Conservation (phyloP, 2,329 filamentous ascomycete genomes). For the Kalaharituber pfeilii region DNA sequence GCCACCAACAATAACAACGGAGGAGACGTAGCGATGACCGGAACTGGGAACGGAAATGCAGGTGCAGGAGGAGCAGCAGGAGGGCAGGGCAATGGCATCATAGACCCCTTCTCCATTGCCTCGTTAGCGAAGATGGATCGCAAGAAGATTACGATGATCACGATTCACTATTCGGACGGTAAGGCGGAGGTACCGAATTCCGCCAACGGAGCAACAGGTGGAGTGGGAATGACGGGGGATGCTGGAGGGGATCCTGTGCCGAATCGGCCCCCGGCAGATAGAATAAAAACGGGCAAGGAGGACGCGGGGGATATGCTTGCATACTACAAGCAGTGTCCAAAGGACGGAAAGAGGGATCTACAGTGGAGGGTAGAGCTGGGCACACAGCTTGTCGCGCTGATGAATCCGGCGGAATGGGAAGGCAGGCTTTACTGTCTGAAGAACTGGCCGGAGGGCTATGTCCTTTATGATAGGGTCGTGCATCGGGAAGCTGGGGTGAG, state of each 20-base stretch:
- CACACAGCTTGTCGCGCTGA: conserved; percentile 11
- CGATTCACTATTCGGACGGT: neutral
- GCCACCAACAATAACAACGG: neutral
- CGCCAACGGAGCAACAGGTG: neutral
- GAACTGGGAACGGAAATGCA: too few relatives aligned
- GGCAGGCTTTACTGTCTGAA: conserved; percentile 34
- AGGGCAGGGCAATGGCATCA: too few relatives aligned
- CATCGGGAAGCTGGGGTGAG: conserved; percentile 6
- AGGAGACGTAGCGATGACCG: too few relatives aligned
- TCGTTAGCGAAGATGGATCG: neutral
- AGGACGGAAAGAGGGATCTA: neutral
- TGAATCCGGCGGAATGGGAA: conserved; percentile 11
- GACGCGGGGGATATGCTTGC: conserved; percentile 1
- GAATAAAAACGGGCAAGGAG: conserved; percentile 6
- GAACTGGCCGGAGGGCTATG: conserved; percentile 39
- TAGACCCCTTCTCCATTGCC: neutral
- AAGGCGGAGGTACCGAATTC: neutral
- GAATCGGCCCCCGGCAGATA: neutral
- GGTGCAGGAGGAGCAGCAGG: neutral
- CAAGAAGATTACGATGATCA: neutral
- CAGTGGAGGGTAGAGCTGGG: conserved; percentile 14
- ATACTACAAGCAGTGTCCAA: neutral
- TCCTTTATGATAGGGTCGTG: conserved; percentile 36
- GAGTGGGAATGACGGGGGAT: neutral
- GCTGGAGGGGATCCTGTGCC: neutral